A percentile compares a stretch with the other conserved stretches of the same genome.
Conservation (phyloP, 495 filamentous ascomycete species). For the Lasiosphaeria ovina region DNA sequence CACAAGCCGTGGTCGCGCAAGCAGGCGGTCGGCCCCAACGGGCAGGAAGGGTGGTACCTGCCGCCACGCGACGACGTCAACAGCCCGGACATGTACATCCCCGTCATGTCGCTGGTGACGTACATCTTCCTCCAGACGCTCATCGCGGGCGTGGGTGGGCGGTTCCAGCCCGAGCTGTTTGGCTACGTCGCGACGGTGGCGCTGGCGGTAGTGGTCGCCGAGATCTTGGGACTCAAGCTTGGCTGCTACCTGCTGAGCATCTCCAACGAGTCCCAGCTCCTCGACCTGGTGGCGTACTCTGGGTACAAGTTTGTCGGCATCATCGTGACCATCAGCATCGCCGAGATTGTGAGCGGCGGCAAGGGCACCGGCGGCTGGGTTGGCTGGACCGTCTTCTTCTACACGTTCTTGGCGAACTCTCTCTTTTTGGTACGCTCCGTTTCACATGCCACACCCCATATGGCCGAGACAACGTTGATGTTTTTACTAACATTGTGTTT, state of each 20-base stretch:
- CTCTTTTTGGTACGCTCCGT: constrained; percentile 77
- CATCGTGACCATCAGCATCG: constrained; percentile 76
- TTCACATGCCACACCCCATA: neutral
- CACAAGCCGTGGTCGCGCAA: constrained; percentile 93
- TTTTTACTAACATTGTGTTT: constrained; percentile 24
- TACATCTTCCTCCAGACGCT: constrained; percentile 92
- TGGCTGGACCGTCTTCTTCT: constrained; percentile 83
- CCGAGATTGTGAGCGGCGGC: constrained; percentile 72
- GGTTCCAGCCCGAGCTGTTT: constrained; percentile 90
- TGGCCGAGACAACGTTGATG: neutral
- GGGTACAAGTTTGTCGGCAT: constrained; percentile 99
- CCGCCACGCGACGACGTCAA: constrained; percentile 97
- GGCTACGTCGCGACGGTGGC: constrained; percentile 84
- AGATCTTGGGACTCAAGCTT: constrained; percentile 85
- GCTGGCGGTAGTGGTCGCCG: constrained; percentile 75
- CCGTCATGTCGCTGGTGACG: constrained; percentile 89
- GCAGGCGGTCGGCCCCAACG: constrained; percentile 59
- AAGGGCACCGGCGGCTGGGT: constrained; percentile 81
- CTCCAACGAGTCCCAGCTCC: constrained; percentile 78
- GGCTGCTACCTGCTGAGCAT: constrained; percentile 92
- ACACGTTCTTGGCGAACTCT: constrained; percentile 90
- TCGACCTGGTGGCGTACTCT: constrained; percentile 92
- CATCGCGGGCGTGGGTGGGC: constrained; percentile 84
- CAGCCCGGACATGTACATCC: constrained; percentile 99
- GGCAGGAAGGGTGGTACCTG: constrained; percentile 81